A percentile compares a stretch with the other conserved stretches of the same genome.
Evolutionary conservation across 2,329 filamentous ascomycete genomes (phyloP).

Genomic region (Alternaria burnsii): DNA sequence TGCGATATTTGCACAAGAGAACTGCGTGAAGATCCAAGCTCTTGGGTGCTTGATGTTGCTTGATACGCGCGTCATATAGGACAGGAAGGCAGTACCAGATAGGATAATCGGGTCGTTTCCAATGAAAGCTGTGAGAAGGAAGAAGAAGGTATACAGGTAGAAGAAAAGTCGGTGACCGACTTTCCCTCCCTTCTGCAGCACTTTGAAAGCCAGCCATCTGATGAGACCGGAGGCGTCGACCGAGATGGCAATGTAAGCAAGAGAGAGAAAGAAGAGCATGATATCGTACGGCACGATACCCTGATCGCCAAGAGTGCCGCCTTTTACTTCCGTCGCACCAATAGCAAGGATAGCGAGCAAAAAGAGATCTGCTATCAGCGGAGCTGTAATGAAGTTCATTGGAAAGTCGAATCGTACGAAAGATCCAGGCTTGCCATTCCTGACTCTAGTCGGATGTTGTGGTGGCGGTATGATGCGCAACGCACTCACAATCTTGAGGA

Average conservation of each 20-base stretch:
- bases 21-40: slow-evolving; percentile 78
- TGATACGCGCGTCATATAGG: slow-evolving; percentile 79
- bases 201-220: slow-evolving; percentile 73
- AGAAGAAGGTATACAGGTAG: slow-evolving; percentile 78
- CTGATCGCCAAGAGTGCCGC: slow-evolving; percentile 71
- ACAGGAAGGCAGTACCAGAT: slow-evolving; percentile 76
- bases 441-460: slow-evolving; percentile 23
- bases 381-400: slow-evolving; percentile 75
- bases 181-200: slow-evolving; percentile 71
- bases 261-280: slow-evolving; percentile 76
- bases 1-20: slow-evolving; percentile 75
- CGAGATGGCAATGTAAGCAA: slow-evolving; percentile 80
- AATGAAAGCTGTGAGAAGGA: slow-evolving; percentile 70
- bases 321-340: slow-evolving; percentile 71
- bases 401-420: slow-evolving; percentile 67
- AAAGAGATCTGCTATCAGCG: slow-evolving; percentile 75
- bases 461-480: slow-evolving; percentile 64
- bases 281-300: slow-evolving; percentile 75
- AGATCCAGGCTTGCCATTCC: slow-evolving; percentile 41
- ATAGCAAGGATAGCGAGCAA: slow-evolving; percentile 75
- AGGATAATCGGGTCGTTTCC: slow-evolving; percentile 80
- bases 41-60: slow-evolving; percentile 75
- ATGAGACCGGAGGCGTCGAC: slow-evolving; percentile 80
- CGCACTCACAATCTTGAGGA: slow-evolving; percentile 56
- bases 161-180: slow-evolving; percentile 75